Evolutionary conservation across 441 rosid genomes (phyloP), one percentile per base, ranked within the genome.

Genomic region (Macaranga tanarius): DNA sequence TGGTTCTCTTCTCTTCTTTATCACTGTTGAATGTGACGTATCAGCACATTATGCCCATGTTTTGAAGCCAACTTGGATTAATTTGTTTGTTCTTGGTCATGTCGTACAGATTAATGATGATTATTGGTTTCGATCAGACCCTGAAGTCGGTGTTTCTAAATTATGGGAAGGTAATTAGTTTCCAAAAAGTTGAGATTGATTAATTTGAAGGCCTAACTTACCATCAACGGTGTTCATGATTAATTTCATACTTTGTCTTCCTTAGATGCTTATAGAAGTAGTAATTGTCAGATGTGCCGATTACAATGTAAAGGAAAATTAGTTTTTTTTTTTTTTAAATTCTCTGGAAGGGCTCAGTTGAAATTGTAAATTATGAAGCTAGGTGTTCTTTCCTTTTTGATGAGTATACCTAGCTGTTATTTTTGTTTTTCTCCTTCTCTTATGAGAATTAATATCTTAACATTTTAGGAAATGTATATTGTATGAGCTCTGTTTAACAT

Each of bases 111-210:
- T 80, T 64, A 79, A 78, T 61, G 89, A 85, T 75, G 98, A 92
- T 77, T 92, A 92, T 67, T 91, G 93, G 95, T 84, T 92, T 77
- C 77, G 26, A 50, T 85, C 98, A 42, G 85, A 85, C 20, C 81
- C 82, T 19, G 79, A 80, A 52, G 83, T 87, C 80, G 82, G 90
- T 84, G 69, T 85, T 58, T 82, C 90, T 15, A 86, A 88, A 56
- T 67, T 87, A 78, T 92, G 93, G 93, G 80, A 81, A 50, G 54
- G 58, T 71, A 71, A 45, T 72, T 64, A 70, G 48, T 6, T 19
- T 54, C 67, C 61, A 10, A 62, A 57, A 38, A 10, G 8, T 48
- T 51, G 12, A 42, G 20, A 47, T 52, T 48, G 12, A 50, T 10
- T 45, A 47, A 47, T 57, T 20, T 52, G 40, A 59, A 48, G 59